Evolutionary conservation across 306 rosid species (phyloP).

Genomic region (Prunus mongolica): DNA sequence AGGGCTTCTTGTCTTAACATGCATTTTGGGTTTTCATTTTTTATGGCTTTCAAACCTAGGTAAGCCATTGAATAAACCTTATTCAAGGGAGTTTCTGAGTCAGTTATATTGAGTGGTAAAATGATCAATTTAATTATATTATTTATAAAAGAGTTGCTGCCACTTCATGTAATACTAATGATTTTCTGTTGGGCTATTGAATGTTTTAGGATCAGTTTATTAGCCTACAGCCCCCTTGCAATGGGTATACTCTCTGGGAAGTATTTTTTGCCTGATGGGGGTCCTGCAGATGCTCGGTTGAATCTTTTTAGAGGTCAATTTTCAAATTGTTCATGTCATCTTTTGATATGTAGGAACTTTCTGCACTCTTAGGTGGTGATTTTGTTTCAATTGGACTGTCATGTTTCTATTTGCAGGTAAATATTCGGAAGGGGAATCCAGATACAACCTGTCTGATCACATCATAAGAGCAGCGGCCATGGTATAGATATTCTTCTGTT

Average conservation of each 20-base stretch:
- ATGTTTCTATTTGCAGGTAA: slow-evolving; percentile 44
- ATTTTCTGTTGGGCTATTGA: slow-evolving; percentile 9
- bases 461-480: slow-evolving; percentile 46
- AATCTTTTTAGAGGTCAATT: slow-evolving; percentile 70
- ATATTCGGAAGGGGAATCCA: slow-evolving; percentile 87
- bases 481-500: slow-evolving; percentile 38
- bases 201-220: slow-evolving; percentile 59
- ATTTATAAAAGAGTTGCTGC: too few relatives aligned
- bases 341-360: background rate
- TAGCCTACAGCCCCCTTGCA: slow-evolving; percentile 95
- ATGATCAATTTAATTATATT: too few relatives aligned
- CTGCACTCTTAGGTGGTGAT: background rate
- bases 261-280: slow-evolving; percentile 55
- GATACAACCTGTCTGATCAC: slow-evolving; percentile 62
- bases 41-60: too few relatives aligned
- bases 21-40: too few relatives aligned
- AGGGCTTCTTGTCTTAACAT: too few relatives aligned
- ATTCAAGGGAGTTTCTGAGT: too few relatives aligned
- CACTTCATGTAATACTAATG: too few relatives aligned
- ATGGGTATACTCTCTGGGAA: slow-evolving; percentile 98
- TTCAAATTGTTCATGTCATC: background rate
- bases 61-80: too few relatives aligned
- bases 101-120: too few relatives aligned
- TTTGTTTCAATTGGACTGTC: slow-evolving; percentile 10
- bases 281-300: slow-evolving; percentile 64